phyloP scores from a whole-genome alignment of 345 rosid genomes.

The Microthlaspi erraticum region DNA sequence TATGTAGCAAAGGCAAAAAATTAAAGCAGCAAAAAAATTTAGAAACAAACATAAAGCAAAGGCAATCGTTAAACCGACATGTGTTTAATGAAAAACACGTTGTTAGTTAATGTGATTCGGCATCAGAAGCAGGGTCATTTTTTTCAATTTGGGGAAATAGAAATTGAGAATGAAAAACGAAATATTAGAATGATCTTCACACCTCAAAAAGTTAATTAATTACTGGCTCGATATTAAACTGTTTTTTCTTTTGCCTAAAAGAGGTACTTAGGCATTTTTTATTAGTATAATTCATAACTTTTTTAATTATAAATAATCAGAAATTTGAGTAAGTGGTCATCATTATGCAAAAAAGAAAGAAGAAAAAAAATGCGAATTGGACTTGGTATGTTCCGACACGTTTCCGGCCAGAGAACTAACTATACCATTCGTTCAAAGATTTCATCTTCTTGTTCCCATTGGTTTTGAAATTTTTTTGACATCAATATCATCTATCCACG shows the following conservation, averaged over 20 bases:
- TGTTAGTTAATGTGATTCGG: constrained; percentile 40
- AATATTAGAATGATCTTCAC: constrained; percentile 24
- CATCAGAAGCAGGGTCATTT: constrained; percentile 18
- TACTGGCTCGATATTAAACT: constrained; percentile 7
- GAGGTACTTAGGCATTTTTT: constrained; percentile 25
- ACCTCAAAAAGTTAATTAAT: constrained; percentile 15
- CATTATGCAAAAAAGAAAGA: neutral
- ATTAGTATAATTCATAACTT: neutral
- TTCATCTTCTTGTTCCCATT: constrained; percentile 41
- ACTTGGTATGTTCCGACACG: constrained; percentile 38
- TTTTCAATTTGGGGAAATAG: constrained; percentile 28
- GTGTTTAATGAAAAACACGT: constrained; percentile 34
- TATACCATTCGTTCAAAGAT: constrained; percentile 33
- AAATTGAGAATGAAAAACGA: constrained; percentile 25
- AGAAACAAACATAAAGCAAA: constrained; percentile 17
- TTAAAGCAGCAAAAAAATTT: neutral
- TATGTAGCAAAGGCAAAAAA: too few species aligned
- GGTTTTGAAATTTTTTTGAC: neutral
- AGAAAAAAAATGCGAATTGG: neutral
- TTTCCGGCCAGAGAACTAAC: constrained; percentile 40
- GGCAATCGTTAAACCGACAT: constrained; percentile 33
- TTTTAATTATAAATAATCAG: too few species aligned
- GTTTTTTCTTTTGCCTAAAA: constrained; percentile 21
- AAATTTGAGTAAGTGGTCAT: constrained; percentile 21
- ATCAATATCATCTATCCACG: constrained; percentile 7